Evolutionary conservation across 495 filamentous ascomycete genomes (phyloP).

Genomic region (Xylaria telfairii): DNA sequence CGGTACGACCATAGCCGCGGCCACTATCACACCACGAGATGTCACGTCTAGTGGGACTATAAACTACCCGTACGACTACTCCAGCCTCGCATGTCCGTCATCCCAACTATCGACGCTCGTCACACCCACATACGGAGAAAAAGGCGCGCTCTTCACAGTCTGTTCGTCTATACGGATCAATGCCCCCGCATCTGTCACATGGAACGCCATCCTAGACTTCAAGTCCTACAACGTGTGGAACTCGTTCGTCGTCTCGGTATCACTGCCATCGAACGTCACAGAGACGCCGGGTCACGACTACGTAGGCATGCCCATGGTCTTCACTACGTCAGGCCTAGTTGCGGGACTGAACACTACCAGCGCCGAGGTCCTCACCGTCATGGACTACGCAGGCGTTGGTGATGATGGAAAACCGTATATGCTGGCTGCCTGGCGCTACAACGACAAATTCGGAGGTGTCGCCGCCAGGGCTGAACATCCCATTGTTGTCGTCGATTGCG

Average conservation of each 20-base stretch:
- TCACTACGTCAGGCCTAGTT: slow-evolving; percentile 35
- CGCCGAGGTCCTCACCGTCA: slow-evolving; percentile 34
- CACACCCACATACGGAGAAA: slow-evolving; percentile 38
- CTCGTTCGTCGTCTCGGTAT: slow-evolving; percentile 35
- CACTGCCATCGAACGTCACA: slow-evolving; percentile 35
- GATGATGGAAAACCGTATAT: slow-evolving; percentile 21
- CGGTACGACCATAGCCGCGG: neutral
- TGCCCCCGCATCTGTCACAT: slow-evolving; percentile 20
- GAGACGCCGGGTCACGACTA: slow-evolving; percentile 32
- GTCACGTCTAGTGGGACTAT: neutral
- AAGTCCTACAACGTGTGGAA: slow-evolving; percentile 34
- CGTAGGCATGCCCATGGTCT: slow-evolving; percentile 37
- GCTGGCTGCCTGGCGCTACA: slow-evolving; percentile 31
- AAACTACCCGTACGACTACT: slow-evolving; percentile 10
- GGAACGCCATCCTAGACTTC: slow-evolving; percentile 36
- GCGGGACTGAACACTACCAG: slow-evolving; percentile 36
- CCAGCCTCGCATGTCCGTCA: slow-evolving; percentile 10
- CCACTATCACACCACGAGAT: neutral
- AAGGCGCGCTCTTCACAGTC: slow-evolving; percentile 37
- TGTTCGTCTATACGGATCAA: slow-evolving; percentile 34
- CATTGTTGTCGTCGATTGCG: slow-evolving; percentile 28
- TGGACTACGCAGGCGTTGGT: slow-evolving; percentile 14
- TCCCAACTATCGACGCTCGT: slow-evolving; percentile 23
- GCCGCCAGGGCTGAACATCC: slow-evolving; percentile 32
- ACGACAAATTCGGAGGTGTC: slow-evolving; percentile 29